phyloP scores from a whole-genome alignment of 2,329 filamentous ascomycete species.

The Hypoxylon sp. region DNA sequence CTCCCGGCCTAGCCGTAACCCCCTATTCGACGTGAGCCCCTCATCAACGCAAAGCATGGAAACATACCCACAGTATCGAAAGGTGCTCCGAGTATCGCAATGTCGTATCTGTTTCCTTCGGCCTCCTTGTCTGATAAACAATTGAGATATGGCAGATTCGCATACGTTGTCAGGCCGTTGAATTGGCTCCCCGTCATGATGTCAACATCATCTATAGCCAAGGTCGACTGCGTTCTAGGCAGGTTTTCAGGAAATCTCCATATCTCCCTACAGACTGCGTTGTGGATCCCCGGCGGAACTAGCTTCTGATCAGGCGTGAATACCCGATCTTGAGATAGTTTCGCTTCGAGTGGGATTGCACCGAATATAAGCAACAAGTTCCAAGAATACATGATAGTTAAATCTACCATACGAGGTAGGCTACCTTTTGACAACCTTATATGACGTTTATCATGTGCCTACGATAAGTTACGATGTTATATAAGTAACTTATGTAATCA shows the following conservation, averaged over 20 bases:
- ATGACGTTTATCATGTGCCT: no score
- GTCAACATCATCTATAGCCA: conserved; percentile 52
- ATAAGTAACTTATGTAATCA: neutral
- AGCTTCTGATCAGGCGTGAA: conserved; percentile 35
- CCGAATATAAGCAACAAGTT: conserved; percentile 20
- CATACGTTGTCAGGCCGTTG: conserved; percentile 73
- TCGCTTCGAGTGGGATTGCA: conserved; percentile 26
- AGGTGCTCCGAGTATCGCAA: conserved; percentile 65
- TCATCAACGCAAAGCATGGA: neutral
- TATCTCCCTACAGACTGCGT: neutral
- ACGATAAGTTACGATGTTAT: neutral
- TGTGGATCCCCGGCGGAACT: conserved; percentile 19
- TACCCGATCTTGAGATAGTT: conserved; percentile 40
- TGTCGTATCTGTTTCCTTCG: conserved; percentile 63
- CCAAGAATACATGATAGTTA: conserved; percentile 12
- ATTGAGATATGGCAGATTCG: conserved; percentile 70
- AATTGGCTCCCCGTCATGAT: conserved; percentile 59
- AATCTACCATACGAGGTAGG: neutral
- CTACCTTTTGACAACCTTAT: neutral
- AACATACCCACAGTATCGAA: conserved; percentile 60
- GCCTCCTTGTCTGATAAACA: conserved; percentile 65
- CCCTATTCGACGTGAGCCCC: conserved; percentile 38
- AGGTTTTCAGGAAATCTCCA: conserved; percentile 41
- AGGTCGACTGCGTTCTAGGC: conserved; percentile 38
- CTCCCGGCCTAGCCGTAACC: conserved; percentile 53